Conservation (phyloP, 495 filamentous ascomycete genomes). For the Penicillium subrubescens region DNA sequence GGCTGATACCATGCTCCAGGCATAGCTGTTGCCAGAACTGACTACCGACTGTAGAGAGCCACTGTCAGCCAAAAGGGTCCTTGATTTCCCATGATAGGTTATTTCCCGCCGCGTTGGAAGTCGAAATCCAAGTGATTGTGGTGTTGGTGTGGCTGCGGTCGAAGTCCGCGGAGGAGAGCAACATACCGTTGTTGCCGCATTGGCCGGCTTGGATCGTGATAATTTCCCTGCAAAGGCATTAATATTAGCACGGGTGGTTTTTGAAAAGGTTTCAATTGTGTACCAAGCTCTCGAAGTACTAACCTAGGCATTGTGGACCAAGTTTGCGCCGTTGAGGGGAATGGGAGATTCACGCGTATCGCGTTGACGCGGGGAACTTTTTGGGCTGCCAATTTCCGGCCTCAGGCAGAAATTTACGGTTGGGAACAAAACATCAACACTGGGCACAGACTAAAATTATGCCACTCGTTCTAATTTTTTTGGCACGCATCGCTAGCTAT, state of each 20-base stretch:
- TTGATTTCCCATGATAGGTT: too few relatives aligned
- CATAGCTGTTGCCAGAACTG: slow-evolving; percentile 98
- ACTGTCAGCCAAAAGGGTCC: slow-evolving; percentile 16
- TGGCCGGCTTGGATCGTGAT: slow-evolving; percentile 99
- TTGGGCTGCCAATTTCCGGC: slow-evolving; percentile 22
- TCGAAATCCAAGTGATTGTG: neutral
- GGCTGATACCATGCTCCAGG: slow-evolving; percentile 95
- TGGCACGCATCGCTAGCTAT: neutral
- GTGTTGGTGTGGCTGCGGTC: slow-evolving; percentile 12
- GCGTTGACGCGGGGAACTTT: slow-evolving; percentile 42
- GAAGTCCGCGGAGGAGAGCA: slow-evolving; percentile 17
- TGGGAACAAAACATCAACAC: slow-evolving; percentile 19
- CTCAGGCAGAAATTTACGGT: slow-evolving; percentile 33
- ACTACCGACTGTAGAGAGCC: slow-evolving; percentile 65
- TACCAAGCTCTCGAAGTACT: neutral
- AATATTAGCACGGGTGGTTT: slow-evolving; percentile 4
- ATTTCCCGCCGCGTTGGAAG: neutral
- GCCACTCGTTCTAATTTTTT: neutral
- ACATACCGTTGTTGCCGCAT: slow-evolving; percentile 96
- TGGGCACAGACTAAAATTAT: neutral
- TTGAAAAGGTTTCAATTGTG: neutral
- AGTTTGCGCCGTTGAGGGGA: slow-evolving; percentile 26
- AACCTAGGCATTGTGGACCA: slow-evolving; percentile 49
- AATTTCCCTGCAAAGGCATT: slow-evolving; percentile 75
- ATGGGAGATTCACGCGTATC: slow-evolving; percentile 40